Evolutionary conservation across 352 stramenopile species (phyloP).

Genomic region (Phytophthora citricola): DNA sequence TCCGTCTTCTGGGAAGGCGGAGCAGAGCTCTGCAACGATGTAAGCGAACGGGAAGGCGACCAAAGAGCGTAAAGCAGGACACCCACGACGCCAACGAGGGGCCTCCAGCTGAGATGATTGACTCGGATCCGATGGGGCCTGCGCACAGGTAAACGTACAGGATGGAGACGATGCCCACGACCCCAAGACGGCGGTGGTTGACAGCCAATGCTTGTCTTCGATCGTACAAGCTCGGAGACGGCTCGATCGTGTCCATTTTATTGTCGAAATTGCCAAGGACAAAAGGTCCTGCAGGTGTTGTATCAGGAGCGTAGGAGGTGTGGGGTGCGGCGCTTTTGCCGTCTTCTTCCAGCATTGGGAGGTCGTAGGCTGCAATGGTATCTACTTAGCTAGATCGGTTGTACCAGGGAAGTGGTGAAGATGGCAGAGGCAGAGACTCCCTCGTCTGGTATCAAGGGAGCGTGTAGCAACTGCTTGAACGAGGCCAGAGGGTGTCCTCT

Average conservation of each 20-base stretch:
- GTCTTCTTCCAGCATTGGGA: constrained; percentile 29
- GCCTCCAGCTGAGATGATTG: constrained; percentile 37
- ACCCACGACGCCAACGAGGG: constrained; percentile 79
- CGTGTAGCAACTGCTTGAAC: constrained; percentile 1
- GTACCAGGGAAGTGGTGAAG: neutral
- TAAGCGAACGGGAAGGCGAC: constrained; percentile 91
- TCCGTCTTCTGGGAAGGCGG: constrained; percentile 85
- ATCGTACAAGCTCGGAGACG: constrained; percentile 35
- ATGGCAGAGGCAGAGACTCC: constrained; percentile 15
- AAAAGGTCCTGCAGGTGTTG: neutral
- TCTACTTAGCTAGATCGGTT: constrained; percentile 23
- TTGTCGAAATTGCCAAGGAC: constrained; percentile 24
- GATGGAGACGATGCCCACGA: constrained; percentile 41
- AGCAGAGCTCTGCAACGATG: constrained; percentile 92
- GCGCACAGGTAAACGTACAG: constrained; percentile 50
- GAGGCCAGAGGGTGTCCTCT: constrained; percentile 6
- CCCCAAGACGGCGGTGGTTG: constrained; percentile 43
- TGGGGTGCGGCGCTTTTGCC: neutral
- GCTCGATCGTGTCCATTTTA: constrained; percentile 49
- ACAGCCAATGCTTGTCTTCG: constrained; percentile 6
- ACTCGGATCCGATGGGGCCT: constrained; percentile 43
- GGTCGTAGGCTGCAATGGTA: constrained; percentile 18
- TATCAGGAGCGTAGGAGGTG: constrained; percentile 18
- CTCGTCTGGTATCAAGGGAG: neutral
- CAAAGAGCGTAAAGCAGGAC: constrained; percentile 88